These are phyloP conservation scores for Scenedesmus sp. DNA, from an alignment of 163 green algal genomes.

Conservation along the genomic window DNA sequence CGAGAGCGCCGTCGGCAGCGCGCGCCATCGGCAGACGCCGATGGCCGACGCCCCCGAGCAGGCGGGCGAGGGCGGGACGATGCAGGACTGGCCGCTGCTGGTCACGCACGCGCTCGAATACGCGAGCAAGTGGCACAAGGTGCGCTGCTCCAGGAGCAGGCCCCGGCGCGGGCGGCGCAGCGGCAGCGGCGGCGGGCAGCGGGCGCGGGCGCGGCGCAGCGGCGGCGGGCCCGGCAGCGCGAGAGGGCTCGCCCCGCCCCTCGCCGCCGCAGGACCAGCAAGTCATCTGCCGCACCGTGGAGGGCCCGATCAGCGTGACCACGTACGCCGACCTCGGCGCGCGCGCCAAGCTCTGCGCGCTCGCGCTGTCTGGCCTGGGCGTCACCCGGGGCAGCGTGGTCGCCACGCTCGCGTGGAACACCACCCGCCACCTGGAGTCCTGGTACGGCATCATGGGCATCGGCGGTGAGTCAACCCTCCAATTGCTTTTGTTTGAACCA, in stretches of 20 bases:
- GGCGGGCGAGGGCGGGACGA: slow-evolving; percentile 1
- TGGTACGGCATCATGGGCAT: slow-evolving; percentile 82
- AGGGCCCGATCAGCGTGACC: slow-evolving; percentile 51
- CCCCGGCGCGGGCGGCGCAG: background rate
- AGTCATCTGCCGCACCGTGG: slow-evolving; percentile 59
- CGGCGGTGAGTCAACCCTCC: no score
- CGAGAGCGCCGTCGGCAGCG: no score
- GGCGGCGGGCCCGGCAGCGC: no score
- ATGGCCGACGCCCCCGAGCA: no score
- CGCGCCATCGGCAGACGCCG: no score
- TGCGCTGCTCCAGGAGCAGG: no score
- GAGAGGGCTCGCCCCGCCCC: no score
- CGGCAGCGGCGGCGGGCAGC: background rate
- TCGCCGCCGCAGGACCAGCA: slow-evolving; percentile 75
- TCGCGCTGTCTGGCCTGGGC: slow-evolving; percentile 69
- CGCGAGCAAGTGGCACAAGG: slow-evolving; percentile 25
- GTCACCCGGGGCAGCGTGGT: slow-evolving; percentile 73
- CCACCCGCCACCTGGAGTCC: slow-evolving; percentile 73
- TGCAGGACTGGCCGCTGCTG: slow-evolving; percentile 41
- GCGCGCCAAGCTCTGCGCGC: slow-evolving; percentile 60
- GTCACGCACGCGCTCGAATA: slow-evolving; percentile 42
- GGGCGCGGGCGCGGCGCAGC: no score
- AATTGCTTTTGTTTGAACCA: no score
- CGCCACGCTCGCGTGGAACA: slow-evolving; percentile 86
- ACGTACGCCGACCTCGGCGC: slow-evolving; percentile 66